These are phyloP conservation scores for Adansonia grandidieri DNA, from an alignment of 441 rosid species.

Conservation along the genomic window DNA sequence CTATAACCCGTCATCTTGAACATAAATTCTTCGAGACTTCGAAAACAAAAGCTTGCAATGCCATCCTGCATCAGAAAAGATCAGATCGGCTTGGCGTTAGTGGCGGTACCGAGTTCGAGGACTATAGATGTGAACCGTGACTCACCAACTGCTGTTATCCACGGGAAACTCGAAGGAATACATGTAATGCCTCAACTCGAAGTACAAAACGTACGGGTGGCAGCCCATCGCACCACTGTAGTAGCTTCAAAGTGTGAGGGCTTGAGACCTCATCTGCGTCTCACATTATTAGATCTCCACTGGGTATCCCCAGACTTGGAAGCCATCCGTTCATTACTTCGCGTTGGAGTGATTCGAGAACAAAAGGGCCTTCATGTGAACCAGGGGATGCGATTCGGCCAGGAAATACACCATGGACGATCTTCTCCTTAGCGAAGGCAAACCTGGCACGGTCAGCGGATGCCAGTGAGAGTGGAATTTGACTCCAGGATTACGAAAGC, in stretches of 20 bases:
- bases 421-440: slow-evolving; percentile 49
- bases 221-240: slow-evolving; percentile 88
- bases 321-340: slow-evolving; percentile 68
- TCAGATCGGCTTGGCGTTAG: slow-evolving; percentile 63
- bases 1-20: slow-evolving; percentile 91
- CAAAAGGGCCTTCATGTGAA: slow-evolving; percentile 57
- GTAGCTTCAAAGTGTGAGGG: slow-evolving; percentile 73
- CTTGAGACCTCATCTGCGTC: slow-evolving; percentile 91
- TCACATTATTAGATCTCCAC: slow-evolving; percentile 78
- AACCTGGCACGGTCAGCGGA: slow-evolving; percentile 35
- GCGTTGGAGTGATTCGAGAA: slow-evolving; percentile 67
- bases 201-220: slow-evolving; percentile 61
- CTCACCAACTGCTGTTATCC: slow-evolving; percentile 86
- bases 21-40: slow-evolving; percentile 56
- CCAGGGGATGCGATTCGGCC: slow-evolving; percentile 49
- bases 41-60: slow-evolving; percentile 87
- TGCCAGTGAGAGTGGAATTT: too few relatives aligned
- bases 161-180: slow-evolving; percentile 92
- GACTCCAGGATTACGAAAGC: slow-evolving; percentile 30
- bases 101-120: slow-evolving; percentile 65
- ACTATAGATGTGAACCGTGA: slow-evolving; percentile 57
- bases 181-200: slow-evolving; percentile 80
- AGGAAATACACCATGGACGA: slow-evolving; percentile 64
- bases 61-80: slow-evolving; percentile 90
- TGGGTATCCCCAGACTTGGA: slow-evolving; percentile 53